phyloP scores from a whole-genome alignment of 106 monocot genomes.

The Dendrobium huoshanense region DNA sequence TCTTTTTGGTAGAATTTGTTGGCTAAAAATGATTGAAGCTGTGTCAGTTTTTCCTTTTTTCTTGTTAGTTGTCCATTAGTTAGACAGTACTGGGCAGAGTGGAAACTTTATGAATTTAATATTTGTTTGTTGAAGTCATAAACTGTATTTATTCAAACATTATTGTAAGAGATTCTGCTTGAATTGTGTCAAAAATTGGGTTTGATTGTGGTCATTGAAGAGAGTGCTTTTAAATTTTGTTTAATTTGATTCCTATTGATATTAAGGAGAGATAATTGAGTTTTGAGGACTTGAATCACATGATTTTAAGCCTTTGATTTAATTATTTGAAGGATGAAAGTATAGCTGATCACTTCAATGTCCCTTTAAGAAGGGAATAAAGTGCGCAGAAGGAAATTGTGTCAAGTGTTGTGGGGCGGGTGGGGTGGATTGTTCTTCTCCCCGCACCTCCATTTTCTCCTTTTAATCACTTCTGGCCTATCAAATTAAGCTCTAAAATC shows the following conservation, averaged over 20 bases:
- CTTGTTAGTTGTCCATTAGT: not conserved
- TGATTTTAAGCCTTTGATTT: not conserved
- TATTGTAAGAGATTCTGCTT: not conserved
- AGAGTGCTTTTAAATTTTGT: not conserved
- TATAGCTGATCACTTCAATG: not conserved
- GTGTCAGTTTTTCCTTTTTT: not conserved
- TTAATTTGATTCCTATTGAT: not conserved
- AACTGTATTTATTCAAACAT: not conserved
- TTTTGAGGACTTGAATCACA: not conserved
- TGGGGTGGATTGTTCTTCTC: not conserved
- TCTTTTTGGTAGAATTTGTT: not conserved
- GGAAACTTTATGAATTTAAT: not conserved
- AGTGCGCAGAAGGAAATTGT: not conserved
- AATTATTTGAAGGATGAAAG: not conserved
- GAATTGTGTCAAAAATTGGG: not conserved
- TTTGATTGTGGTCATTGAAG: not conserved
- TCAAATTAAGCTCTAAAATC: no score
- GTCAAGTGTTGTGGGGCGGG: not conserved
- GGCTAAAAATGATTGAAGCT: not conserved
- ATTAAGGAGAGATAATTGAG: not conserved
- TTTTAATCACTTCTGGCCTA: not conserved
- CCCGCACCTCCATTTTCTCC: not conserved
- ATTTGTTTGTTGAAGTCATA: not conserved
- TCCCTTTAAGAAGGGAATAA: not conserved
- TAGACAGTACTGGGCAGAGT: not conserved